Evolutionary conservation across 176 grass and related monocot genomes (phyloP).

Genomic region (Alloteropsis semialata): DNA sequence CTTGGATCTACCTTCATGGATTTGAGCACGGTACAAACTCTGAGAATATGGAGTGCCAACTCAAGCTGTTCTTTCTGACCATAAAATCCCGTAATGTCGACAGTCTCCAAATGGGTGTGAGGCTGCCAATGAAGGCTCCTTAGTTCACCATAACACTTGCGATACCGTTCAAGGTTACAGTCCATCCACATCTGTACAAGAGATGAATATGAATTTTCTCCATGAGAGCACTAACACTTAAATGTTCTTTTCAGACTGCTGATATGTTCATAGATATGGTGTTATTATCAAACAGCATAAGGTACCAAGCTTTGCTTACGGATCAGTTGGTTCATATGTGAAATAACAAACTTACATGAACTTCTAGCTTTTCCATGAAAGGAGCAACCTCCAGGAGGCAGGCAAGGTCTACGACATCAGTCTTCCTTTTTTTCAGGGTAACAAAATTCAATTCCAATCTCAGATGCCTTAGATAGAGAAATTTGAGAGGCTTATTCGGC

Average conservation of each 20-base stretch:
- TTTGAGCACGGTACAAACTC: too few species aligned
- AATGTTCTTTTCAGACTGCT: too few species aligned
- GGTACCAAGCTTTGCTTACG: too few species aligned
- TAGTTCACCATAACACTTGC: not conserved
- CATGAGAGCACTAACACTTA: not conserved
- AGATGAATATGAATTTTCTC: not conserved
- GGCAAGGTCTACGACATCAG: not conserved
- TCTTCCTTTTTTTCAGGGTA: not conserved
- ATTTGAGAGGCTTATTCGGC: not conserved
- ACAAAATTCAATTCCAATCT: not conserved
- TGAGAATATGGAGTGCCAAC: too few species aligned
- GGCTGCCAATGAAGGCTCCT: not conserved
- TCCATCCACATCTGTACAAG: not conserved
- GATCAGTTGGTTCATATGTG: too few species aligned
- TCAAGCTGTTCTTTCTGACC: not conserved
- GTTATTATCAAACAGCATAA: too few species aligned
- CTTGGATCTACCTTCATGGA: not conserved
- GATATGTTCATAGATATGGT: too few species aligned
- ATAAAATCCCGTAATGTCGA: too few species aligned
- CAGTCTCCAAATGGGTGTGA: too few species aligned
- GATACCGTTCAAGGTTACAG: not conserved
- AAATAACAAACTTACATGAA: too few species aligned
- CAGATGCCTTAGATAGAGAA: not conserved
- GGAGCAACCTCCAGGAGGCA: too few species aligned
- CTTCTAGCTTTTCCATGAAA: too few species aligned